Base-by-base conservation (phyloP, 129 eudicot species). In the Helianthus tuberosus region DNA sequence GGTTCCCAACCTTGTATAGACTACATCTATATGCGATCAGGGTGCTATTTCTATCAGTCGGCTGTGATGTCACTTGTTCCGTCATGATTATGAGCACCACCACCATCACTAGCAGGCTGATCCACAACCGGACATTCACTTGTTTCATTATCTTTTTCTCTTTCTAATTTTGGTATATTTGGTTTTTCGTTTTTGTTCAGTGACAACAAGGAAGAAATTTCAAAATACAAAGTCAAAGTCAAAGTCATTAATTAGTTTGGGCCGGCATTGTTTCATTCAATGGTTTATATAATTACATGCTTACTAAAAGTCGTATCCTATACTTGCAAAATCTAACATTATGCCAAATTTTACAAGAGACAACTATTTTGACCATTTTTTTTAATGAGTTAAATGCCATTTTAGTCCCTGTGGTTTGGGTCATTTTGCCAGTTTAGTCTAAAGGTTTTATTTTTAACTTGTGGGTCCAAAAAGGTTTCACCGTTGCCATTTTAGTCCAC, bases 11-110 rank as follows among this genome's bases (percentile, higher is more conserved):
- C 53, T 71, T 85, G 44, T 67, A 87, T 67, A 25, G 59, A 68
- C 87, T 87, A 79, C 96, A 80, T 13, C 49, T 78, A n/a, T 87
- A 85, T 27, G n/a, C 64, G 61, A 85, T 81, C 14, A 85, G 50
- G 11, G 87, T 71, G 69, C 87, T 81, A 14, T 60, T 74, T 71
- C 74, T 84, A n/a, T 62, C 81, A 35, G 54, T 69, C 1, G 84
- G 89, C 49, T 86, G 74, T 10, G 89, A 76, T 13, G 15, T 63
- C 32, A 82, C 89, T 11, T 43, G 80, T 69, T 38, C 15, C 11
- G 50, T 16, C 64, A 69, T 59, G 64, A 51, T 29, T 35, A 32
- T 20, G 44, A 59, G 51, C 23, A 20, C 23, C 55, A 73, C 25
- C 16, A 73, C 66, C 48, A 66, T 20, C 54, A 48, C 5, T 8